phyloP scores from a whole-genome alignment of 768 basidiomycete species.

The Mrakia gelida region DNA sequence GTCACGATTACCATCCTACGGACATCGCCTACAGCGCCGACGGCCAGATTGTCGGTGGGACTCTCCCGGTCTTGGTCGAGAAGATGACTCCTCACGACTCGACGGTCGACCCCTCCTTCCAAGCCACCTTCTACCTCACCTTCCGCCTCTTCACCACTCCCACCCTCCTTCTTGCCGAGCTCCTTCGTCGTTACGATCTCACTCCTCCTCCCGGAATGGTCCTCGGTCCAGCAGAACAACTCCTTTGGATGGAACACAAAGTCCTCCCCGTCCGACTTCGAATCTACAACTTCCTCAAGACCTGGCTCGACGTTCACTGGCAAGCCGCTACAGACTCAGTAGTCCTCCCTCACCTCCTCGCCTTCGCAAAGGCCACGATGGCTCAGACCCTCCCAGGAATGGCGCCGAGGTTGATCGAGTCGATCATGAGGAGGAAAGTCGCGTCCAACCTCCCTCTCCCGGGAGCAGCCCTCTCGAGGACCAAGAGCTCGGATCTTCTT shows the following conservation, averaged over 20 bases:
- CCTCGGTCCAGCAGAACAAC: conserved; percentile 51
- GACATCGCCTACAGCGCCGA: conserved; percentile 90
- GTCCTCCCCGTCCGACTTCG: conserved; percentile 80
- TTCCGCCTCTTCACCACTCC: conserved; percentile 88
- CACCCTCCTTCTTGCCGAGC: conserved; percentile 63
- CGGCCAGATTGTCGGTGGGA: conserved; percentile 84
- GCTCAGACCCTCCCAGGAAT: not conserved
- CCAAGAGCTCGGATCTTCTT: conserved; percentile 20
- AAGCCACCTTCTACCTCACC: conserved; percentile 87
- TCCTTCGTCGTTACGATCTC: conserved; percentile 80
- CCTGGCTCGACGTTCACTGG: conserved; percentile 92
- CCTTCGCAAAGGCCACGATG: conserved; percentile 41
- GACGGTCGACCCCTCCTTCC: conserved; percentile 73
- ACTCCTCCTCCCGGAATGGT: conserved; percentile 40
- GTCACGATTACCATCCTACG: conserved; percentile 68
- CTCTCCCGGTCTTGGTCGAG: conserved; percentile 82
- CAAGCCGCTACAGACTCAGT: conserved; percentile 65
- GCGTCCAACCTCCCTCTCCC: conserved; percentile 4
- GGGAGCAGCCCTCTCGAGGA: not conserved
- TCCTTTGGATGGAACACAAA: conserved; percentile 79
- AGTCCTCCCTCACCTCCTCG: conserved; percentile 47
- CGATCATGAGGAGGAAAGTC: not conserved
- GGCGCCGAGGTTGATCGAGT: conserved; percentile 10
- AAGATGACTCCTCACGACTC: conserved; percentile 95
- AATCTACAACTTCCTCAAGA: conserved; percentile 87